phyloP scores from a whole-genome alignment of 345 rosid species.

The Brassica cretica region DNA sequence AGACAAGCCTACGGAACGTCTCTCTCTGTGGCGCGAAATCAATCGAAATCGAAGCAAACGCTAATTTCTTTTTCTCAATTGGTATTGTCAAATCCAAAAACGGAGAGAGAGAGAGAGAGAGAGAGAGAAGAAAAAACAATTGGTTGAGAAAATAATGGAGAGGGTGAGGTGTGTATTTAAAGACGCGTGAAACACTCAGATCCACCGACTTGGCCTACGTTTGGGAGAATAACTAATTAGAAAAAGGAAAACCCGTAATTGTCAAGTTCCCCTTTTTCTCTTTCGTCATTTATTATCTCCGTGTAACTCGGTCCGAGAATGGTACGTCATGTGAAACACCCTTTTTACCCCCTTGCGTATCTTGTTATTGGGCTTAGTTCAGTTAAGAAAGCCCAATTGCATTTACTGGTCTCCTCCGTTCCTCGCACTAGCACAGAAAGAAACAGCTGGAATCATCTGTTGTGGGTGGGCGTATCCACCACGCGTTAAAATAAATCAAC shows the following conservation, averaged over 20 bases:
- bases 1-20: not conserved
- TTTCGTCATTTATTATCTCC: slow-evolving; percentile 25
- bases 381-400: slow-evolving; percentile 5
- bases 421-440: not conserved
- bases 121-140: not conserved
- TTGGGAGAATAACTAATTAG: not conserved
- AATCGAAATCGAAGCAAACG: slow-evolving; percentile 7
- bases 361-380: not conserved
- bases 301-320: slow-evolving; percentile 37
- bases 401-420: not conserved
- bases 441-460: not conserved
- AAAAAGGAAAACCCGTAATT: slow-evolving; percentile 28
- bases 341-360: slow-evolving; percentile 25
- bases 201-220: slow-evolving; percentile 41
- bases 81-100: not conserved
- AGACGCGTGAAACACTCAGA: slow-evolving; percentile 43
- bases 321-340: slow-evolving; percentile 26
- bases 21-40: slow-evolving; percentile 23
- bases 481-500: too few relatives aligned
- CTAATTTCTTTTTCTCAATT: not conserved
- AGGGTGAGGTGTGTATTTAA: slow-evolving; percentile 34
- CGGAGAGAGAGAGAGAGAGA: not conserved
- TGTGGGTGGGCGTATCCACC: too few relatives aligned
- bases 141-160: not conserved
- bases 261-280: not conserved